phyloP scores from a whole-genome alignment of 2,329 filamentous ascomycete genomes.

The Claviceps pazoutovae region DNA sequence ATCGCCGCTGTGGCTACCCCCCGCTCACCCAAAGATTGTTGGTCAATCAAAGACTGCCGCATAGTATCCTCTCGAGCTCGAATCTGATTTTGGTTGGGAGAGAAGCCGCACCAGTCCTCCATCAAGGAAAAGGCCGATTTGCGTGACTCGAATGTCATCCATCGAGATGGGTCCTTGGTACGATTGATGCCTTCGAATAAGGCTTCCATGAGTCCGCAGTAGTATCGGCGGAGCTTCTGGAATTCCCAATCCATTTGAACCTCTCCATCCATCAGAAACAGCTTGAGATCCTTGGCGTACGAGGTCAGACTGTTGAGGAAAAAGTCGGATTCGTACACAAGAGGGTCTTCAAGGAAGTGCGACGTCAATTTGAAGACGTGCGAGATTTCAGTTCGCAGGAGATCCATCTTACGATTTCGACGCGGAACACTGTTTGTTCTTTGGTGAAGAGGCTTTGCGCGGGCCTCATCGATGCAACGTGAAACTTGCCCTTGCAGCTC shows the following conservation, averaged over 20 bases:
- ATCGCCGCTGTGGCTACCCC: constrained; percentile 75
- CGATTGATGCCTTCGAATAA: constrained; percentile 84
- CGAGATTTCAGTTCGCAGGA: constrained; percentile 84
- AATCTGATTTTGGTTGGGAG: constrained; percentile 75
- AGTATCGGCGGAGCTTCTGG: constrained; percentile 80
- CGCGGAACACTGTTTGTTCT: constrained; percentile 71
- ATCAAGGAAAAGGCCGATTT: constrained; percentile 93
- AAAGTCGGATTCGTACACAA: constrained; percentile 78
- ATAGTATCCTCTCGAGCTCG: constrained; percentile 73
- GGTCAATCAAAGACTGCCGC: constrained; percentile 69
- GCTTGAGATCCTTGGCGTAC: constrained; percentile 82
- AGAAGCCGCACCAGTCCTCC: constrained; percentile 99
- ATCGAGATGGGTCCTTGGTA: constrained; percentile 70
- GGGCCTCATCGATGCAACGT: constrained; percentile 78
- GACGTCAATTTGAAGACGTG: constrained; percentile 92
- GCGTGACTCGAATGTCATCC: constrained; percentile 94
- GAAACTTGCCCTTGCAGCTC: constrained; percentile 77
- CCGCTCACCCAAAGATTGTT: constrained; percentile 61
- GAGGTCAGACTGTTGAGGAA: constrained; percentile 76
- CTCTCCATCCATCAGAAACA: constrained; percentile 89
- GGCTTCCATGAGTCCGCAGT: constrained; percentile 85
- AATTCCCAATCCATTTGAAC: constrained; percentile 93
- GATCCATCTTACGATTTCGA: constrained; percentile 70
- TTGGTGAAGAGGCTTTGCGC: constrained; percentile 74
- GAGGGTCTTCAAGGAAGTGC: constrained; percentile 66